Conservation (phyloP, 164 flowering plant genomes). For the Magnolia sinica region DNA sequence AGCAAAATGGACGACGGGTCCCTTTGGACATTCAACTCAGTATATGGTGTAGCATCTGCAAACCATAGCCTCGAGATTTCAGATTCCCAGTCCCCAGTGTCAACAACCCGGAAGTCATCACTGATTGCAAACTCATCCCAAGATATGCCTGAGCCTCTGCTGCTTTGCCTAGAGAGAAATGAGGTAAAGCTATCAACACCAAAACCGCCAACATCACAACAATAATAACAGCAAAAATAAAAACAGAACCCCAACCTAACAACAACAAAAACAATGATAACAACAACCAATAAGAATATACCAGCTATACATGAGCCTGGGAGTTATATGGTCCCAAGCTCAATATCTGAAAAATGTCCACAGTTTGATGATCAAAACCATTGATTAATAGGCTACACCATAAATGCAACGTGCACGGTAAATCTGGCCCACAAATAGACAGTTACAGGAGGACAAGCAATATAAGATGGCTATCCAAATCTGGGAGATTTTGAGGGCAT, state of each 20-base stretch:
- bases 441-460: neutral
- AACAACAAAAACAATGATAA: neutral
- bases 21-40: slow-evolving; percentile 16
- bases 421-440: neutral
- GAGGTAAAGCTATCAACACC: neutral
- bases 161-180: slow-evolving; percentile 30
- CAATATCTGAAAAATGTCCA: neutral
- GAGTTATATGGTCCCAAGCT: neutral
- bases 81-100: slow-evolving; percentile 43
- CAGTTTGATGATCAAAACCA: neutral
- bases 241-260: neutral
- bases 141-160: slow-evolving; percentile 22
- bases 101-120: slow-evolving; percentile 41
- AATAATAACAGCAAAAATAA: neutral
- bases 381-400: neutral
- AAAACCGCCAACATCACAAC: neutral
- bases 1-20: slow-evolving; percentile 14
- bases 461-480: neutral
- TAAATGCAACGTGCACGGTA: too few species aligned
- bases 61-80: slow-evolving; percentile 31
- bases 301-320: neutral
- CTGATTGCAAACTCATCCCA: slow-evolving; percentile 20
- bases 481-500: neutral
- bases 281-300: neutral
- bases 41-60: slow-evolving; percentile 8